Evolutionary conservation across 1,284 basidiomycete genomes (phyloP), one percentile per base, ranked within the genome.

Genomic region (Ganoderma leucocontextum): DNA sequence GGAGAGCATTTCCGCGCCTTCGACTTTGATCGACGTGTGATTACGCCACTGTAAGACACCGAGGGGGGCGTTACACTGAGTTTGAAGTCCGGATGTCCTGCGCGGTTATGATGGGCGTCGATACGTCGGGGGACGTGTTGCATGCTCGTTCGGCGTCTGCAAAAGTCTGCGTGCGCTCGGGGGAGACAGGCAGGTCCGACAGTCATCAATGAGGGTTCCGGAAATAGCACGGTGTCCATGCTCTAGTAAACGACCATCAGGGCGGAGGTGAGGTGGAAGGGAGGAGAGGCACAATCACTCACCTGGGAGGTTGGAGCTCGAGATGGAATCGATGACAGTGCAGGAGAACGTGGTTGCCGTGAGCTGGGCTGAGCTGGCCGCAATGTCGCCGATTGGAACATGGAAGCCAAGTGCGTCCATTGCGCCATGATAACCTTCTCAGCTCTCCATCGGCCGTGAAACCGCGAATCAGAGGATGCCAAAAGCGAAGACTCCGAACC

Each of bases 391-490:
- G 58, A 39, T 5, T 13, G 47, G 22, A 25, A 52, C 25, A 52
- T 60, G 38, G 58, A 39, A 60, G 58, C 13, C 36, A 41, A 39
- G 38, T 10, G 58, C 38, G 22, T 25, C 58, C 25, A 29, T 60
- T 19, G n/a, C 7, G n/a, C 6, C 38, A 15, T 19, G 33, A 35
- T 22, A 8, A 58, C 4, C 17, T 29, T 52, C 49, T 25, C 19
- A 12, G 0, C 29, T 35, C 5, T 25, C 10, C 22, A 52, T 52
- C 8, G 47, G 47, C 22, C 12, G 8, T 1, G 25, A 29, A 25
- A 22, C 25, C 47, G 22, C 22, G 29, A 55, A 55, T 55, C 52
- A 35, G 52, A 33, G 29, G 13, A 10, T 19, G 15, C 17, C 29
- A 29, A 35, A 33, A 35, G 25, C 13, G 52, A 53, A 53, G 52